Evolutionary conservation across 2,329 filamentous ascomycete species (phyloP), one percentile per base, ranked within the genome.

Genomic region (Leptosphaerulina australis): DNA sequence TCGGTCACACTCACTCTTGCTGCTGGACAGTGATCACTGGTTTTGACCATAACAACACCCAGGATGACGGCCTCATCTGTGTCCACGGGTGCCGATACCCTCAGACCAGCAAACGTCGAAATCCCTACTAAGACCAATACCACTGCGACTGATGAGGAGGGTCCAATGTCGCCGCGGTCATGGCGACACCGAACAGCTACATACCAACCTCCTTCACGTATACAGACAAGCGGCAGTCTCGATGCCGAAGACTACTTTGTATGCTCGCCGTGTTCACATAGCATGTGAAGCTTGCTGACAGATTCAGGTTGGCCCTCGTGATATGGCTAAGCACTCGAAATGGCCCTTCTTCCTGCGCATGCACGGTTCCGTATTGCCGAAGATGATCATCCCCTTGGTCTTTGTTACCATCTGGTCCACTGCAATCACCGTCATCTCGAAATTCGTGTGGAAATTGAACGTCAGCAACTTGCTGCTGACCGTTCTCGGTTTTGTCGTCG

Each of bases 401-500:
- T 79, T 87, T 50, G 77, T 91, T 24, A 82, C 78, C 11, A 63
- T 62, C 11, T 91, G 88, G 88, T 78, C 87, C 1, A 86, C 86
- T 1, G 69, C 80, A 26, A 84, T 91, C 54, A 88, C 85, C 10
- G 71, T 74, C 44, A 50, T 74, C 20, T 71, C 59, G 10, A 61
- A 76, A 47, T 74, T 74, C 38, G 73, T 80, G 10, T 69, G 79
- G 54, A 43, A 64, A 15, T 67, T 86, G 14, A 81, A 79, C 35
- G 84, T 91, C 56, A 80, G 81, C 66, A 84, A 79, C n/a, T 80
- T 90, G 24, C 77, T 91, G 15, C 79, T 92, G 44, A 91, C 88
- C 1, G 84, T 92, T 43, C 82, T 88, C 34, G 88, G 88, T 86
- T 91, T 92, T 76, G 86, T 92, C 52, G 88, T 92, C 69, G 86